A percentile compares a stretch with the other conserved stretches of the same genome.
Evolutionary conservation across 2,329 filamentous ascomycete genomes (phyloP).

Genomic region (Epichloe gansuensis): DNA sequence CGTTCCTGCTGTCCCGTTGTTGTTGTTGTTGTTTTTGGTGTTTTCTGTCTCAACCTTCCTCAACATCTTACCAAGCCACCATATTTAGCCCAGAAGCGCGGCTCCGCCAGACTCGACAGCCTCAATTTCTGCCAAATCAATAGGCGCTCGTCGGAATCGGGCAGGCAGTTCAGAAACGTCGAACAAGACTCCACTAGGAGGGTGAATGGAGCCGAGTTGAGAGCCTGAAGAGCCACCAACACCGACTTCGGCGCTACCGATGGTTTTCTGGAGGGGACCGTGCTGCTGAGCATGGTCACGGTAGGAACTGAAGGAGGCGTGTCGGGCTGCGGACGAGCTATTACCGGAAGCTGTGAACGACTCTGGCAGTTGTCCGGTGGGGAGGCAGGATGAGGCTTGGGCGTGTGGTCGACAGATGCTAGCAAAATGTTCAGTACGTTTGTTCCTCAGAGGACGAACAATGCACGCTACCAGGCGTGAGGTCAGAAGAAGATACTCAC

Average conservation of each 20-base stretch:
- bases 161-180: slow-evolving; percentile 79
- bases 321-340: slow-evolving; percentile 24
- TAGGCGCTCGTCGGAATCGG: slow-evolving; percentile 66
- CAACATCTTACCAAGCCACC: not conserved
- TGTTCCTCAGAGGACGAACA: not conserved
- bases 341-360: slow-evolving; percentile 29
- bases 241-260: slow-evolving; percentile 26
- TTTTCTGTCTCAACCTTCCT: not conserved
- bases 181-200: slow-evolving; percentile 67
- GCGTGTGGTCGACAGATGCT: slow-evolving; percentile 63
- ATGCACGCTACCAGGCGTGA: not conserved
- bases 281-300: slow-evolving; percentile 68
- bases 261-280: slow-evolving; percentile 55
- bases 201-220: slow-evolving; percentile 58
- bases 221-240: slow-evolving; percentile 54
- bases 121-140: slow-evolving; percentile 80
- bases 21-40: too few relatives aligned
- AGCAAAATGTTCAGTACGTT: slow-evolving; percentile 12
- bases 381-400: slow-evolving; percentile 60
- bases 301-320: slow-evolving; percentile 61
- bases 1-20: not conserved
- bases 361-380: slow-evolving; percentile 49
- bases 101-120: slow-evolving; percentile 91
- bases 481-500: slow-evolving; percentile 20
- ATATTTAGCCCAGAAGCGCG: slow-evolving; percentile 33